A percentile compares a stretch with the other conserved stretches of the same genome.
phyloP scores from a whole-genome alignment of 495 filamentous ascomycete genomes.

The Neurospora cerealis region DNA sequence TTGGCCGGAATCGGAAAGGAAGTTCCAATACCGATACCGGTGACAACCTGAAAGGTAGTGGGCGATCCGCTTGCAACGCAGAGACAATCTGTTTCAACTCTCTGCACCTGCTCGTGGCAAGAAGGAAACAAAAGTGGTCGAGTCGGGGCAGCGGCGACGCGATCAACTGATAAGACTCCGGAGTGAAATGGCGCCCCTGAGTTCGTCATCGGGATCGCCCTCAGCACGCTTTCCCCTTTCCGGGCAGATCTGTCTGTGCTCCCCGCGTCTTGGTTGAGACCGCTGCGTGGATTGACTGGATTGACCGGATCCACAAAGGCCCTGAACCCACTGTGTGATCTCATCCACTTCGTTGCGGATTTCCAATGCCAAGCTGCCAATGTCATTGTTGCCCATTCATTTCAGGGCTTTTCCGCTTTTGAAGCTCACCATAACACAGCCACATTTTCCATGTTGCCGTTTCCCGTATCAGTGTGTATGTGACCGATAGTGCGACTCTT shows the following conservation, averaged over 20 bases:
- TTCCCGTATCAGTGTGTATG: neutral
- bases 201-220: neutral
- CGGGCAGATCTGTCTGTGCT: neutral
- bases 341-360: neutral
- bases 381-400: neutral
- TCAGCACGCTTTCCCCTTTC: neutral
- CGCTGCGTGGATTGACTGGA: neutral
- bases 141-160: neutral
- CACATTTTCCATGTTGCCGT: neutral
- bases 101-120: neutral
- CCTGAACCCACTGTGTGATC: neutral
- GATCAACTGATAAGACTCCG: neutral
- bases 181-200: neutral
- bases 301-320: neutral
- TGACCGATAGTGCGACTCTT: neutral
- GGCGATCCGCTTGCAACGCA: neutral
- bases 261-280: neutral
- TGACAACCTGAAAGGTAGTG: neutral
- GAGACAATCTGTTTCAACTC: neutral
- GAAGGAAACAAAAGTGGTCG: neutral
- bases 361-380: neutral
- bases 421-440: neutral
- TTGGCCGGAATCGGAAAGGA: neutral
- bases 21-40: neutral
- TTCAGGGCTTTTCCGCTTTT: neutral